Conservation (phyloP, 1,284 basidiomycete genomes). For the Ustilago loliicola region DNA sequence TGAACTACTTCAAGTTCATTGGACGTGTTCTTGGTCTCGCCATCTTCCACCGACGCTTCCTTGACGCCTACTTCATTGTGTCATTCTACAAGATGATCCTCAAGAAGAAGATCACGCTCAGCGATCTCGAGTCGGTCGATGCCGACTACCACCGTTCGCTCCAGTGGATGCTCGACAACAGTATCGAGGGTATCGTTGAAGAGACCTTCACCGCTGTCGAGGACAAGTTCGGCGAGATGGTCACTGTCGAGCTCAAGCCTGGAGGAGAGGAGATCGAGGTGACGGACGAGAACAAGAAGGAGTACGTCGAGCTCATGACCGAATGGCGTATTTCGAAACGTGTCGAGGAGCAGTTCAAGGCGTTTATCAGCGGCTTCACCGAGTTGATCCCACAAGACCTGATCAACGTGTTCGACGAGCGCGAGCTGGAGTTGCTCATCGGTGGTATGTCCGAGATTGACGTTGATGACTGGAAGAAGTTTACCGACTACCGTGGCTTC, state of each 20-base stretch:
- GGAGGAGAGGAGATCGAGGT: conserved; percentile 87
- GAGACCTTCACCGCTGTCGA: conserved; percentile 77
- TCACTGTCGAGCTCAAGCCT: conserved; percentile 91
- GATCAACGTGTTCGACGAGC: conserved; percentile 97
- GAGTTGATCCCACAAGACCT: conserved; percentile 95
- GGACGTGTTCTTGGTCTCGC: conserved; percentile 92
- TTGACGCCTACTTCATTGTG: conserved; percentile 98
- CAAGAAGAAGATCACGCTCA: conserved; percentile 70
- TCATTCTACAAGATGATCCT: conserved; percentile 97
- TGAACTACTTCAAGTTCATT: conserved; percentile 99
- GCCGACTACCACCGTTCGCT: conserved; percentile 83
- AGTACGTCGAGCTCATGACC: conserved; percentile 94
- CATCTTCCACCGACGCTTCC: conserved; percentile 97
- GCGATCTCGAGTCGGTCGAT: conserved; percentile 69
- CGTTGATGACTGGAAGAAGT: conserved; percentile 77
- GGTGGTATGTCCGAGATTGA: conserved; percentile 99
- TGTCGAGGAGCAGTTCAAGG: conserved; percentile 93
- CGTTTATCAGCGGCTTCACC: conserved; percentile 94
- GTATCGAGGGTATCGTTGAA: conserved; percentile 68
- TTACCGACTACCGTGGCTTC: conserved; percentile 76
- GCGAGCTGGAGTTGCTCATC: conserved; percentile 90
- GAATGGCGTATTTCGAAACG: conserved; percentile 92
- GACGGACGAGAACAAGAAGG: conserved; percentile 98
- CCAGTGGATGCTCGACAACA: conserved; percentile 83
- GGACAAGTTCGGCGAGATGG: conserved; percentile 96